A percentile compares a stretch with the other conserved stretches of the same genome.
These are phyloP conservation scores for Prunus armeniaca DNA, from an alignment of 306 rosid species.

Conservation along the genomic window DNA sequence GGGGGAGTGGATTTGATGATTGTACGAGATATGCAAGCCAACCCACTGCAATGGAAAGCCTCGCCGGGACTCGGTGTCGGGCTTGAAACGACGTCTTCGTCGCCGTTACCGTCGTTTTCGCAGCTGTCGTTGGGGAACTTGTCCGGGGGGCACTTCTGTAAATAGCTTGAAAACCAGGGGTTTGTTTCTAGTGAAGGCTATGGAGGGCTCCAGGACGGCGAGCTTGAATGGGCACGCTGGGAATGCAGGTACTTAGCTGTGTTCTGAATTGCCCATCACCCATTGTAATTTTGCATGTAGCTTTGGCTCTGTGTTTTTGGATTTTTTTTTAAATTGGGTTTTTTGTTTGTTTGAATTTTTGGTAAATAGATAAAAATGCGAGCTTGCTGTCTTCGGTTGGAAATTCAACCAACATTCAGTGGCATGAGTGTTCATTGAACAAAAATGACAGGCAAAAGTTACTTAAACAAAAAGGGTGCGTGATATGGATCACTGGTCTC, in stretches of 20 bases:
- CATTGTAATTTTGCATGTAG: not conserved
- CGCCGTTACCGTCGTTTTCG: not conserved
- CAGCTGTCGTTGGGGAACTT: constrained; percentile 26
- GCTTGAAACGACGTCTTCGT: constrained; percentile 9
- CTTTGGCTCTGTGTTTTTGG: not conserved
- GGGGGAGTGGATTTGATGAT: not conserved
- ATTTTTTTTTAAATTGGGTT: not conserved
- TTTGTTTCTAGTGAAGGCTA: constrained; percentile 26
- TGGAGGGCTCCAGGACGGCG: constrained; percentile 37
- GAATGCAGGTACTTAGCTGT: constrained; percentile 31
- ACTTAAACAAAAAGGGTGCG: constrained; percentile 69
- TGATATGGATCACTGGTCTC: constrained; percentile 77
- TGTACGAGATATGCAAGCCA: constrained; percentile 38
- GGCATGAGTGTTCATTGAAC: constrained; percentile 63
- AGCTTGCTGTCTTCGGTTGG: constrained; percentile 45
- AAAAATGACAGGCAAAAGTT: constrained; percentile 51
- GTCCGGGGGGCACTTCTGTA: constrained; percentile 11
- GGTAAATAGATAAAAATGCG: constrained; percentile 37
- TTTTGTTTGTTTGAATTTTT: not conserved
- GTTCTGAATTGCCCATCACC: not conserved
- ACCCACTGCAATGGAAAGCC: constrained; percentile 15
- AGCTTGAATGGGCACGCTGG: constrained; percentile 41
- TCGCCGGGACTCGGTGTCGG: constrained; percentile 12
- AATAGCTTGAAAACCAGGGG: constrained; percentile 32
- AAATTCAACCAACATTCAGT: constrained; percentile 60